Percentiles rank a stretch among this genome's conserved stretches.
phyloP scores from a whole-genome alignment of 208 protist species.

The Angomonas desouzai region DNA sequence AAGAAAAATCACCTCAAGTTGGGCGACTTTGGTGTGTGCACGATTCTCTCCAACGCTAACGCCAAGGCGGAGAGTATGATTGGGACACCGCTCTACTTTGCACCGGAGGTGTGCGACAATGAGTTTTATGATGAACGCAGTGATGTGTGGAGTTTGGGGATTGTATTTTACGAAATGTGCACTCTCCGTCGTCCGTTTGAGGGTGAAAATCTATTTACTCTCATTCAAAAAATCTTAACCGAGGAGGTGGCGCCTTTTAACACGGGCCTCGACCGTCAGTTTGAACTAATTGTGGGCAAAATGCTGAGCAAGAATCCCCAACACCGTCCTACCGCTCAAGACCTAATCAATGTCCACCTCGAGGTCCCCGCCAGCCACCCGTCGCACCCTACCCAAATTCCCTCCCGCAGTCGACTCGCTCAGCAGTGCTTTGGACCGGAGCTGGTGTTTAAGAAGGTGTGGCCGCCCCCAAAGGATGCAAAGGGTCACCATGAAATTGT shows the following conservation, averaged over 20 bases:
- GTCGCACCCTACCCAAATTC: constrained; percentile 76
- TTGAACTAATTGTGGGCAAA: constrained; percentile 70
- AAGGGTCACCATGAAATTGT: not conserved
- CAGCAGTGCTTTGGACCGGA: constrained; percentile 73
- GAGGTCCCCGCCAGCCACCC: constrained; percentile 74
- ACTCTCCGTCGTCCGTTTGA: constrained; percentile 79
- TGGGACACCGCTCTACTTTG: constrained; percentile 90
- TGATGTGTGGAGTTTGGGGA: constrained; percentile 95
- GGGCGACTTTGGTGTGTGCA: constrained; percentile 90
- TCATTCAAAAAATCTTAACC: constrained; percentile 70
- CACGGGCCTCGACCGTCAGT: constrained; percentile 49
- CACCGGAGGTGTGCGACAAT: constrained; percentile 88
- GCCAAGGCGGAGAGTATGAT: constrained; percentile 75
- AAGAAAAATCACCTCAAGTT: constrained; percentile 90
- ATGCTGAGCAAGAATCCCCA: constrained; percentile 76
- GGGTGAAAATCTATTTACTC: constrained; percentile 52
- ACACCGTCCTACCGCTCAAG: constrained; percentile 70
- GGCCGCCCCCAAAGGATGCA: constrained; percentile 25
- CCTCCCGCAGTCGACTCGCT: constrained; percentile 54
- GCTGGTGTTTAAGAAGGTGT: constrained; percentile 39
- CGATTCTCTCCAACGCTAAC: constrained; percentile 56
- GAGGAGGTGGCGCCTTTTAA: constrained; percentile 67
- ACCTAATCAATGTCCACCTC: constrained; percentile 74
- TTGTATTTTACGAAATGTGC: constrained; percentile 96
- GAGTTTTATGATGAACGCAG: constrained; percentile 85